A percentile compares a stretch with the other conserved stretches of the same genome.
phyloP scores from a whole-genome alignment of 108 stramenopile species.

The Schizochytrium sp. region DNA sequence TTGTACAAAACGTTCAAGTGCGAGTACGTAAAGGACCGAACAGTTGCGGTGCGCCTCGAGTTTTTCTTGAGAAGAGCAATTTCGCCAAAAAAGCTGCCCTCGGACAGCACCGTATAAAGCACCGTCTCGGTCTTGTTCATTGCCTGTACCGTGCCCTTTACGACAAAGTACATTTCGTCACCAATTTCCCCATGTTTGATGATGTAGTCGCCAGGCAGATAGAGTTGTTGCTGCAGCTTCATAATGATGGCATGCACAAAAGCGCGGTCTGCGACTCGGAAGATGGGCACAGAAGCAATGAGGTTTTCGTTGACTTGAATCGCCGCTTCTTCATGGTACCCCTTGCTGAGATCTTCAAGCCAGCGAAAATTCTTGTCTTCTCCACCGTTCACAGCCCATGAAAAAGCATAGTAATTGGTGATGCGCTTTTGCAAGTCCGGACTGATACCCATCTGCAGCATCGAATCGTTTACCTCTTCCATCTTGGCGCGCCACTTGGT shows the following conservation, averaged over 20 bases:
- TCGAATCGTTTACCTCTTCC: background rate
- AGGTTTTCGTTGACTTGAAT: conserved; percentile 10
- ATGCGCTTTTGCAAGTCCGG: conserved; percentile 1
- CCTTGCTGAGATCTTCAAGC: background rate
- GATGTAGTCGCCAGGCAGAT: conserved; percentile 9
- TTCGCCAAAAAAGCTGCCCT: background rate
- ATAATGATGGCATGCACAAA: conserved; percentile 2
- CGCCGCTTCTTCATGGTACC: background rate
- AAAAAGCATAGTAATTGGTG: background rate
- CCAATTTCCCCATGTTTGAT: conserved; percentile 2
- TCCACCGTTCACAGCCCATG: conserved; percentile 1
- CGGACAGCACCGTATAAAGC: background rate
- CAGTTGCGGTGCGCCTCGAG: conserved; percentile 2
- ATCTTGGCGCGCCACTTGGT: background rate
- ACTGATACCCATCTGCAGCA: conserved; percentile 17
- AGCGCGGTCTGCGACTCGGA: background rate
- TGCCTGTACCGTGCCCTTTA: background rate
- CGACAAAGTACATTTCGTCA: conserved; percentile 12
- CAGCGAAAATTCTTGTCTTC: background rate
- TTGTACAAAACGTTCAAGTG: conserved; percentile 3
- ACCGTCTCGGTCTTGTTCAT: background rate
- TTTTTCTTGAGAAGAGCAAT: background rate
- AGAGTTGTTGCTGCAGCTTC: conserved; percentile 13
- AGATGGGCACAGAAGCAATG: background rate
- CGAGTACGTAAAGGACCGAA: background rate